Percentiles rank a stretch among this genome's conserved stretches.
These are phyloP conservation scores for Pseudofabraea citricarpa DNA, from an alignment of 2,329 filamentous ascomycete genomes.

Conservation along the genomic window DNA sequence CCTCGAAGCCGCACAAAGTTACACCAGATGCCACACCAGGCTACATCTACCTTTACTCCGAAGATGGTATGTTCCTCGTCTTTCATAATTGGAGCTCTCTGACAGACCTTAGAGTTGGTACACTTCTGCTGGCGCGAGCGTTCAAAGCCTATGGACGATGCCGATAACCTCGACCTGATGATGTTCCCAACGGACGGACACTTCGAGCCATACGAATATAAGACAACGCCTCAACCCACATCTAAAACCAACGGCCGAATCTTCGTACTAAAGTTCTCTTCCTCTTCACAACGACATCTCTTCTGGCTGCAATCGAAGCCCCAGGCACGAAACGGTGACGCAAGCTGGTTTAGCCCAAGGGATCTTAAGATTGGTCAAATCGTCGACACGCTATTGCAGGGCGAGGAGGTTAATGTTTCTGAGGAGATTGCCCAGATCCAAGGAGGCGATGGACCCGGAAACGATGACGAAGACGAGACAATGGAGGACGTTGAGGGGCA, in stretches of 20 bases:
- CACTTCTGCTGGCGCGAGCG: slow-evolving; percentile 98
- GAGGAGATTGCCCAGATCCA: slow-evolving; percentile 64
- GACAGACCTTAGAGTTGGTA: slow-evolving; percentile 61
- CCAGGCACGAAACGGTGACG: slow-evolving; percentile 63
- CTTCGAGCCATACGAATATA: slow-evolving; percentile 82
- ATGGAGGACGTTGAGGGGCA: slow-evolving; percentile 74
- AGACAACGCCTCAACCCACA: slow-evolving; percentile 48
- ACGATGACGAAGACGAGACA: slow-evolving; percentile 67
- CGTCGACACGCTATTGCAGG: slow-evolving; percentile 78
- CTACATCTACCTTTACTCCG: slow-evolving; percentile 87
- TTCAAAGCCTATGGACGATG: slow-evolving; percentile 60
- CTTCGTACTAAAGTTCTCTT: slow-evolving; percentile 89
- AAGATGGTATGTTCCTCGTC: slow-evolving; percentile 66
- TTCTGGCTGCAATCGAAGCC: slow-evolving; percentile 96
- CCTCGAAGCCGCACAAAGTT: slow-evolving; percentile 62
- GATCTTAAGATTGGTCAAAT: slow-evolving; percentile 86
- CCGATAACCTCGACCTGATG: slow-evolving; percentile 76
- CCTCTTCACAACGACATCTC: slow-evolving; percentile 83
- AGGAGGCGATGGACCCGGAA: slow-evolving; percentile 44
- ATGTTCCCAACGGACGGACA: slow-evolving; percentile 89
- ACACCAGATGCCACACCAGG: slow-evolving; percentile 69
- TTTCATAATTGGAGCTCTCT: too few relatives aligned
- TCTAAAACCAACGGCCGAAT: slow-evolving; percentile 80
- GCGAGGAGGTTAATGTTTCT: slow-evolving; percentile 79
- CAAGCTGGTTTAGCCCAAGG: slow-evolving; percentile 75